Evolutionary conservation across 495 filamentous ascomycete genomes (phyloP).

Genomic region (Penicillium ochrochloron): DNA sequence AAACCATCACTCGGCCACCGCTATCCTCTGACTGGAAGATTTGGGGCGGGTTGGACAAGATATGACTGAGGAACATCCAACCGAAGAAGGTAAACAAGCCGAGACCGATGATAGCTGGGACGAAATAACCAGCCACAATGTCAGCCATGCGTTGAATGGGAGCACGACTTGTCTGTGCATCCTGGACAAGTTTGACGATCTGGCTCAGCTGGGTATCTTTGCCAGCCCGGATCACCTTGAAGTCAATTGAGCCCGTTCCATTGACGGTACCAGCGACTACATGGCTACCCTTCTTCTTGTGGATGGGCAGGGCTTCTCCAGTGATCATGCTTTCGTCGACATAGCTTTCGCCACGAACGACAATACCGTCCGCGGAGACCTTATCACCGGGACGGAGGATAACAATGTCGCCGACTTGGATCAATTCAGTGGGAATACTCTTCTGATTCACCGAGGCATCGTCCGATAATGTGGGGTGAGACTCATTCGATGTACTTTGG

Average conservation of each 20-base stretch:
- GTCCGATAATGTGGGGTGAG: conserved; percentile 50
- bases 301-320: conserved; percentile 90
- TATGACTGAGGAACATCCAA: conserved; percentile 95
- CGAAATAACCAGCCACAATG: conserved; percentile 89
- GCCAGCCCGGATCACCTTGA: conserved; percentile 90
- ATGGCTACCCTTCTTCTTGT: conserved; percentile 77
- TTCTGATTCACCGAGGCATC: conserved; percentile 73
- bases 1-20: conserved; percentile 94
- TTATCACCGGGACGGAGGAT: conserved; percentile 94
- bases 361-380: conserved; percentile 88
- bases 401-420: conserved; percentile 93
- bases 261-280: conserved; percentile 98
- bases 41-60: conserved; percentile 79
- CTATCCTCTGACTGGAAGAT: conserved; percentile 81
- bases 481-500: conserved; percentile 30
- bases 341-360: conserved; percentile 88
- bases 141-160: conserved; percentile 96
- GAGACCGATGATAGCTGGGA: conserved; percentile 83
- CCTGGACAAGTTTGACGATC: conserved; percentile 95
- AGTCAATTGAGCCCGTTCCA: conserved; percentile 86
- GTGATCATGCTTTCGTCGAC: conserved; percentile 99
- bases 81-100: conserved; percentile 83
- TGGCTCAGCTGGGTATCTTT: conserved; percentile 96
- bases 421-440: conserved; percentile 88
- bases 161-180: conserved; percentile 91